Evolutionary conservation across 768 basidiomycete species (phyloP), one percentile per base, ranked within the genome.

Genomic region (Trametes cingulata): DNA sequence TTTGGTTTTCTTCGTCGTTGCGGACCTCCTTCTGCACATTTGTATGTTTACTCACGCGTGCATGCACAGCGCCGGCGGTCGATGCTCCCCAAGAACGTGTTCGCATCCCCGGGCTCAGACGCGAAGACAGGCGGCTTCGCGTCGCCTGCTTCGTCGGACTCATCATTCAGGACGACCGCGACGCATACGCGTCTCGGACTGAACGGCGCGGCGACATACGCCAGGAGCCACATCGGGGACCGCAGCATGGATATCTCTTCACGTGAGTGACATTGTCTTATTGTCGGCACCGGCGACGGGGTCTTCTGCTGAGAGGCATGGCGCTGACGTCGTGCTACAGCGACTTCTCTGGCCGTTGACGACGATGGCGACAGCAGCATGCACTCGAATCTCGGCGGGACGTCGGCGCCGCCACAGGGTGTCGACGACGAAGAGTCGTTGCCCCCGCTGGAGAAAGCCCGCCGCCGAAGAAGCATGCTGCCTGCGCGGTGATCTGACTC

Each of bases 391-490:
- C 27, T 20, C 33, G 24, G 40, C 33, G 17, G 42, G 24, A 15
- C 69, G 62, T 53, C 56, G 6, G 74, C 71, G 42, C 22, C 20
- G 19, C 42, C 24, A 15, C 25, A 13, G 2, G 35, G 54, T 13
- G 36, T 46, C 3, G 82, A 81, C 3, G 82, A 83, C 36, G 85
- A 87, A 33, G 79, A 82, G 12, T 60, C 57, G 57, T 65, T 91
- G 25, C 79, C 88, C 5, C 90, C 90, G 0, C 74, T 91, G 36
- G 90, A 91, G 72, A 80, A 82, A 64, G 90, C 87, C 29, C 74
- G 81, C 58, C 79, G 85, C 51, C 81, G 80, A 61, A 61, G 76
- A 63, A 79, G 74, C 52, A 65, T 72, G 19, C 65, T 79, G 33
- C 56, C 56, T 19, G n/a, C 40, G 29, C 29, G 29, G 4, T 33